These are phyloP conservation scores for Cystobasidium sp. DNA, from an alignment of 1,284 basidiomycete species.

Conservation along the genomic window DNA sequence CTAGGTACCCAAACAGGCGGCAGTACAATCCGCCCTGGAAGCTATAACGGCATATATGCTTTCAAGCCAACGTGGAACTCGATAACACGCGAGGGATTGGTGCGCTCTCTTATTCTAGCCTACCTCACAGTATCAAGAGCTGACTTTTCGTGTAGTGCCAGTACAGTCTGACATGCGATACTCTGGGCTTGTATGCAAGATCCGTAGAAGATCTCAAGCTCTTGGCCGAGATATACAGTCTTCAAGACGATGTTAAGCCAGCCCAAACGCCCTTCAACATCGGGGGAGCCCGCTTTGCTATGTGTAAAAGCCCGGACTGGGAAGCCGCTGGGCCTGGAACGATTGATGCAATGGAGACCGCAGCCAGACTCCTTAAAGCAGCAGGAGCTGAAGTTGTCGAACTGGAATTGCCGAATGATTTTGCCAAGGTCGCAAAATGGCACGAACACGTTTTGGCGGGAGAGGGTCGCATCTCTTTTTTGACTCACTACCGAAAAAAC, in stretches of 20 bases:
- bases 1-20: conserved; percentile 53
- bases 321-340: no score
- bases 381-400: conserved; percentile 47
- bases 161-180: conserved; percentile 46
- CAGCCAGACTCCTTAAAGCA: conserved; percentile 36
- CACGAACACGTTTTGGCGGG: conserved; percentile 37
- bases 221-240: conserved; percentile 50
- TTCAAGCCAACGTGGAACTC: conserved; percentile 55
- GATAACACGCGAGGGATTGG: conserved; percentile 53
- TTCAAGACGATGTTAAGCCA: conserved; percentile 51
- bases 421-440: conserved; percentile 34
- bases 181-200: conserved; percentile 54
- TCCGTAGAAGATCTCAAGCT: conserved; percentile 53
- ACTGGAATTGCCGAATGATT: conserved; percentile 41
- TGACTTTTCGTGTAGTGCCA: background rate
- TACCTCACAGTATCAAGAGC: background rate
- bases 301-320: no score
- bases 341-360: conserved; percentile 9
- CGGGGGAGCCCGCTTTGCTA: no score
- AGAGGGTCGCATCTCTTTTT: conserved; percentile 46
- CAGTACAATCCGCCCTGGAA: conserved; percentile 53
- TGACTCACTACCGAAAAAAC: conserved; percentile 42
- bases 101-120: no score
- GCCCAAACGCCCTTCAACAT: background rate
- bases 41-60: conserved; percentile 54